Base-by-base conservation (phyloP, 257 asterid genomes). In the Agastache rugosa region DNA sequence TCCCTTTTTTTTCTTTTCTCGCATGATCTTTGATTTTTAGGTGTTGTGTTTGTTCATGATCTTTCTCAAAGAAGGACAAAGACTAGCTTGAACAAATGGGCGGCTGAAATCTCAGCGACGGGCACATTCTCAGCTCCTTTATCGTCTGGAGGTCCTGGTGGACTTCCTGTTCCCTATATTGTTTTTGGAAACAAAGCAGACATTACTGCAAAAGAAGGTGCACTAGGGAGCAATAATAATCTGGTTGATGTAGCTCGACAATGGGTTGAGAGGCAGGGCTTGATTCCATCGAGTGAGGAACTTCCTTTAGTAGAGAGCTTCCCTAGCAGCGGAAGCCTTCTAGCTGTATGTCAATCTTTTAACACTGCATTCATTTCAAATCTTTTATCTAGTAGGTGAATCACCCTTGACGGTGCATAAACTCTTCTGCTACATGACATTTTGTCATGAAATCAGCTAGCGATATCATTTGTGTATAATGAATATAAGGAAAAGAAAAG, bases 71-170 rank as follows among this genome's bases (percentile, higher is more conserved):
- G 96, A 80, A 90, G 93, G 83, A 92, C 99, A 69, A 95, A 92
- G 80, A 78, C 86, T 68, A 87, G 93, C 83, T 88, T 95, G 87
- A 93, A 86, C 74, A 92, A 88, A 78, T 95, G 99, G 99, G 99
- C 99, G 64, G 85, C 90, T 77, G 97, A 95, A 81, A 92, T 95
- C 65, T 90, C 98, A 16, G 89, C 91, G 74, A 79, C 80, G 1
- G 98, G 99, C 67, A 86, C 99, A 66, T 95, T 95, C 83, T 90
- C 96, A 73, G 98, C 98, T 66, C 99, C 99, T 78, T 84, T 95
- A 75, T 82, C 89, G 47, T 85, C 96, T 44, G 97, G 90, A 41
- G 99, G 99, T 59, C 98, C 99, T 58, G 96, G 99, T 25, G 99
- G 98, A 37, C 96, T 95, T 75, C 96, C 98, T 6, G 97, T 95